Evolutionary conservation across 345 rosid genomes (phyloP), one percentile per base, ranked within the genome.

Genomic region (Aethionema arabicum): DNA sequence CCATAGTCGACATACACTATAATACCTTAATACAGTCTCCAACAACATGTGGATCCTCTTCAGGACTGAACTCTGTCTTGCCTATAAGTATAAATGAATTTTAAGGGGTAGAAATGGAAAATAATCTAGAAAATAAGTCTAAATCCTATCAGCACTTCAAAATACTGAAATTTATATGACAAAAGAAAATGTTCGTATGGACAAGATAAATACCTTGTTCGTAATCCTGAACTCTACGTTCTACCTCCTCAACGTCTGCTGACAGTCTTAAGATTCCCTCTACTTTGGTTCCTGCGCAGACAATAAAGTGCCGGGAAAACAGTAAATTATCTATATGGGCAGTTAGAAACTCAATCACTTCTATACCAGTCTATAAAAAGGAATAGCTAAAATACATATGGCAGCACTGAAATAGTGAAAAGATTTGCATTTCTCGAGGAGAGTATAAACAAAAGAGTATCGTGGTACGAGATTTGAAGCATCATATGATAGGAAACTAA

Each of bases 241-340:
- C 97, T 38, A 92, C 99, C 84, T 92, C 96, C 83, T 92, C 99
- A 65, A 92, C 96, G 77, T 92, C 99, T 21, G 99, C 99, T 56
- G 97, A 79, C 71, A 87, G 99, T 52, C 99, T 80, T 72, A 92
- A 74, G 71, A 92, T 87, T 65, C 99, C 99, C 73, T 92, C 99
- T 40, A 85, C 90, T 70, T 84, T 85, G 35, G 75, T 79, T 78
- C 98, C 98, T 72, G 67, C 16, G 61, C 32, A 14, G 54, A 71
- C 44, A 44, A 43, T 56, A 44, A 65, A 32, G 61, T 82, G 70
- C 46, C 31, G 16, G 42, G 74, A 73, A 66, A 66, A 61, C 42
- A 39, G 11, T 2, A 63, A 44, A 59, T 29, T 36, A 52, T 41
- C 13, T 41, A 48, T 14, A 27, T 40, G 57, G 48, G 47, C 5